These are phyloP conservation scores for Cucurbita moschata DNA, from an alignment of 306 rosid species.

Conservation along the genomic window DNA sequence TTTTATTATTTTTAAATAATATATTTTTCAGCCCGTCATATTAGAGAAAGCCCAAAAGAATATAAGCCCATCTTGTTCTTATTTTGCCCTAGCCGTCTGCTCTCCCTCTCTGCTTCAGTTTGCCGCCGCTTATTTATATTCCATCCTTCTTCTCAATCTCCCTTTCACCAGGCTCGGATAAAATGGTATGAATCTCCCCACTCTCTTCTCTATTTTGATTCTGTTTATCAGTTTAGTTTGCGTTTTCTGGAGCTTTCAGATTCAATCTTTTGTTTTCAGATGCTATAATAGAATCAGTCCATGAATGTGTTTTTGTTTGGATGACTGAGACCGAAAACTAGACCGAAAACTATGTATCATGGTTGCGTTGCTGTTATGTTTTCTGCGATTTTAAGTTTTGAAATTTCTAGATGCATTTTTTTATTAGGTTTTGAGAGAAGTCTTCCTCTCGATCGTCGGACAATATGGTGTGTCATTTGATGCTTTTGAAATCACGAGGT, in stretches of 20 bases:
- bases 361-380: not conserved
- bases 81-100: not conserved
- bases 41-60: not conserved
- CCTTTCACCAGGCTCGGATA: not conserved
- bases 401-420: not conserved
- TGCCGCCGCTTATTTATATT: not conserved
- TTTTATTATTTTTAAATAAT: no score
- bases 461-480: not conserved
- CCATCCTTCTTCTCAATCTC: not conserved
- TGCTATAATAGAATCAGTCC: not conserved
- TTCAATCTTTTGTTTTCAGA: not conserved
- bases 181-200: not conserved
- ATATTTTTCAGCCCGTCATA: not conserved
- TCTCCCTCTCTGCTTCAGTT: not conserved
- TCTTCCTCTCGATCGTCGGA: not conserved
- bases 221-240: not conserved
- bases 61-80: not conserved
- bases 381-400: not conserved
- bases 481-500: not conserved
- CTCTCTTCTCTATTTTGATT: not conserved
- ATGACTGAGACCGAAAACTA: not conserved
- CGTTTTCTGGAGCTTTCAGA: not conserved
- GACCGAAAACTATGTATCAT: no score
- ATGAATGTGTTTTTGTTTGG: not conserved
- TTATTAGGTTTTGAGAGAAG: not conserved